These are phyloP conservation scores for Ceriops zippeliana DNA, from an alignment of 345 rosid genomes.

Conservation along the genomic window DNA sequence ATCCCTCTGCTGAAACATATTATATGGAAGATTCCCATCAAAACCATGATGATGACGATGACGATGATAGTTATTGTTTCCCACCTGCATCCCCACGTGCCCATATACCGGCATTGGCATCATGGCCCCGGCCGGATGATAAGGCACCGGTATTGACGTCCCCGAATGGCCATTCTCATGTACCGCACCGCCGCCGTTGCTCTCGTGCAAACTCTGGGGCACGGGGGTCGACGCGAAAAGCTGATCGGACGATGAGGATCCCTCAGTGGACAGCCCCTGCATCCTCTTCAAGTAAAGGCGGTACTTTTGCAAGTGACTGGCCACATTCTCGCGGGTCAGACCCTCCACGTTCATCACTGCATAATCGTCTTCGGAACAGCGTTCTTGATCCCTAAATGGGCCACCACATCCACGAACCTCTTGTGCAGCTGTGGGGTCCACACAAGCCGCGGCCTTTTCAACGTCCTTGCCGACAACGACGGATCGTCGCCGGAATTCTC, in stretches of 20 bases:
- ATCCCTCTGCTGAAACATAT: slow-evolving; percentile 62
- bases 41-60: slow-evolving; percentile 30
- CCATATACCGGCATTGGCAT: slow-evolving; percentile 68
- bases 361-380: slow-evolving; percentile 98
- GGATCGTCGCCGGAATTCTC: slow-evolving; percentile 49
- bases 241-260: slow-evolving; percentile 66
- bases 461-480: slow-evolving; percentile 43
- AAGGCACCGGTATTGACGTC: slow-evolving; percentile 27
- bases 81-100: slow-evolving; percentile 54
- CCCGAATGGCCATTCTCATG: slow-evolving; percentile 37
- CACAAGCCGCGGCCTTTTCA: slow-evolving; percentile 77
- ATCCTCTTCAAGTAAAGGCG: slow-evolving; percentile 83
- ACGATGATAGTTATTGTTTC: slow-evolving; percentile 10
- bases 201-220: slow-evolving; percentile 60
- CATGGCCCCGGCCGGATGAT: slow-evolving; percentile 28
- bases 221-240: slow-evolving; percentile 73
- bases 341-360: slow-evolving; percentile 99
- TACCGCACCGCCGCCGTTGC: slow-evolving; percentile 2
- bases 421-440: slow-evolving; percentile 99
- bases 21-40: slow-evolving; percentile 42
- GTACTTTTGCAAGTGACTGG: slow-evolving; percentile 91
- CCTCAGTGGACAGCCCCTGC: slow-evolving; percentile 68
- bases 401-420: slow-evolving; percentile 92
- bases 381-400: slow-evolving; percentile 79
- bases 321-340: slow-evolving; percentile 88